Evolutionary conservation across 805 yeast species (phyloP).

Genomic region (Schwanniomyces pseudopolymorphus): DNA sequence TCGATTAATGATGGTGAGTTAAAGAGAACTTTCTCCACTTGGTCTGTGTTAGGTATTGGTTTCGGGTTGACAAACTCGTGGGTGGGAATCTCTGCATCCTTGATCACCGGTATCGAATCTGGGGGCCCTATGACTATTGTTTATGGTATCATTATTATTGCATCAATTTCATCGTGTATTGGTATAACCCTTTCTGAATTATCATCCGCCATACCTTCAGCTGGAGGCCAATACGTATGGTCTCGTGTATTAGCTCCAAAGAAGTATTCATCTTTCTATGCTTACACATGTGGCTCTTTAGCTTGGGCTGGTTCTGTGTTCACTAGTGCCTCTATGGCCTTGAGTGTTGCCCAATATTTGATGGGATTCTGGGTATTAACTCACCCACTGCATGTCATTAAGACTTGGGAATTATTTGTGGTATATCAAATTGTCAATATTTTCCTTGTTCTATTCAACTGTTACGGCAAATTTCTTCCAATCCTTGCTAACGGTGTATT

Average conservation of each 20-base stretch:
- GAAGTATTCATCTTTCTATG: slow-evolving; percentile 45
- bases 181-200: slow-evolving; percentile 55
- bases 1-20: slow-evolving; percentile 12
- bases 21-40: slow-evolving; percentile 25
- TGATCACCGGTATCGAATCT: slow-evolving; percentile 52
- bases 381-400: slow-evolving; percentile 32
- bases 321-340: slow-evolving; percentile 59
- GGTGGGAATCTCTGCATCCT: slow-evolving; percentile 59
- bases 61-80: slow-evolving; percentile 62
- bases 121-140: slow-evolving; percentile 61
- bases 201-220: slow-evolving; percentile 52
- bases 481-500: slow-evolving; percentile 48
- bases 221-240: slow-evolving; percentile 64
- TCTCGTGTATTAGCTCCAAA: slow-evolving; percentile 54
- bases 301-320: slow-evolving; percentile 64
- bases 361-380: slow-evolving; percentile 51
- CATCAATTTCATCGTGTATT: slow-evolving; percentile 45
- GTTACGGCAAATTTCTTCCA: slow-evolving; percentile 55
- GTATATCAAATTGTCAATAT: slow-evolving; percentile 46
- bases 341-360: slow-evolving; percentile 51
- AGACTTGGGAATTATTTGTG: slow-evolving; percentile 58
- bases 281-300: slow-evolving; percentile 60
- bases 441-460: slow-evolving; percentile 45
- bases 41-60: slow-evolving; percentile 55
- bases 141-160: slow-evolving; percentile 55